Base-by-base conservation (phyloP, 2,329 filamentous ascomycete species). In the Fusarium miscanthi region DNA sequence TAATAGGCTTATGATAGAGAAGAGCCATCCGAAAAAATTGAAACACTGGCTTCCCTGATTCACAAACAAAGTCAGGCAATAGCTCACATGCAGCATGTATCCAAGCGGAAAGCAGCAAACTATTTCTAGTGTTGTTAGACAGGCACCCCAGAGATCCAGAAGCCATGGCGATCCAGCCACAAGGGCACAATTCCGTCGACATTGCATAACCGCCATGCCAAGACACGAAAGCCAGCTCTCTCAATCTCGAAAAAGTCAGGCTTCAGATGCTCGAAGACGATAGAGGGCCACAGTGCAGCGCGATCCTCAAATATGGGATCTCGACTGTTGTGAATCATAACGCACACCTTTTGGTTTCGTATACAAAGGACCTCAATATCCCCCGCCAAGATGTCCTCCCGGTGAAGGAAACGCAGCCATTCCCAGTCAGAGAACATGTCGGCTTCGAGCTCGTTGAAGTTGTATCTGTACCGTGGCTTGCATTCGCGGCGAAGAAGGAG, bases 101-200 rank as follows among this genome's bases (percentile, higher is more conserved):
- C 11, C 31, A 31, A 13, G 11, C 31, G 11, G 11, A 31, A 31
- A 13, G 11, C 14, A 46, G 5, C 3, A 3, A 46, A 0, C 10
- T 5, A 21, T 16, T 0, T 31, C 1, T 19, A 33, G 10, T 0
- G 2, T 23, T 4, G 0, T 19, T 19, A 1, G 2, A 21, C 12
- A 0, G n/a, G 17, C 2, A 37, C 23, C 3, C 31, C 19, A n/a
- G 49, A 27, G 11, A 52, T 52, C 49, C 23, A 52, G 33, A 37
- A 52, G 6, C 49, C 13, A 12, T 9, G 19, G 0, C 23, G 6
- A n/a, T 52, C 33, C 5, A 52, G 0, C 49, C 49, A 38, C 13
- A 52, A 27, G 0, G 49, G 49, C 3, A 52, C 33, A 21, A 52
- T 7, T 0, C 49, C 17, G 6, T 52, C 33, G 1, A 37, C 23